phyloP scores from a whole-genome alignment of 2,329 filamentous ascomycete genomes.

The Exserohilum rostratum region DNA sequence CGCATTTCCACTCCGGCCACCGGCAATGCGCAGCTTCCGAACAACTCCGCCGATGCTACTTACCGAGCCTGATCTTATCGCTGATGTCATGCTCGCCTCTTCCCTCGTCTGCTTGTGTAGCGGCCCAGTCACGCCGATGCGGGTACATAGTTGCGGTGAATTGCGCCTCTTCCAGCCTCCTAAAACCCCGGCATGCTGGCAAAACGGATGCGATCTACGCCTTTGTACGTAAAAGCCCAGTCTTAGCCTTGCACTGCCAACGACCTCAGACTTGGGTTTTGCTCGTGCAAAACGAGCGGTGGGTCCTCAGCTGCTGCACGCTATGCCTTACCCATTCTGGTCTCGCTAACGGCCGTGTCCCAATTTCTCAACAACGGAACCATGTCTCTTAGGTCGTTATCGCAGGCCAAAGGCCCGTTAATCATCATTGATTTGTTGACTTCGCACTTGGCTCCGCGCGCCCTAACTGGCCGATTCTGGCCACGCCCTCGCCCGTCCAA shows the following conservation, averaged over 20 bases:
- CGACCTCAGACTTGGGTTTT: conserved; percentile 27
- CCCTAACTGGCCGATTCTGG: conserved; percentile 7
- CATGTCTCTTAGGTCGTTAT: conserved; percentile 1
- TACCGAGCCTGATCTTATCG: conserved; percentile 5
- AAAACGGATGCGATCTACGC: conserved; percentile 16
- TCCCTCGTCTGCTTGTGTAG: conserved; percentile 7
- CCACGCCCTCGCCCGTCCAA: background rate
- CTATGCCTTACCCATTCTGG: conserved; percentile 1
- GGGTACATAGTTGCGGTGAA: conserved; percentile 14
- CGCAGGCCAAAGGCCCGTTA: conserved; percentile 7
- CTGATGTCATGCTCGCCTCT: conserved; percentile 26
- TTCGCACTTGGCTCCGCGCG: conserved; percentile 6
- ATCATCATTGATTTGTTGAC: background rate
- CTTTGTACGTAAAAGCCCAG: conserved; percentile 30
- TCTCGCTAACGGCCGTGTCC: conserved; percentile 5
- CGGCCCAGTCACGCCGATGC: conserved; percentile 15
- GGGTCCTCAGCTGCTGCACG: conserved; percentile 5
- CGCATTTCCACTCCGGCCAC: conserved; percentile 29
- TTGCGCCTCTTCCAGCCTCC: conserved; percentile 19
- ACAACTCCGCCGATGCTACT: conserved; percentile 28
- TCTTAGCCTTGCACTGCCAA: conserved; percentile 20
- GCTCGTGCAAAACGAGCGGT: conserved; percentile 18
- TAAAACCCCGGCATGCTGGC: conserved; percentile 15
- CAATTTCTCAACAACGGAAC: conserved; percentile 18
- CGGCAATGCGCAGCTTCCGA: conserved; percentile 16